Evolutionary conservation across 202 grass and related monocot species (phyloP).

Genomic region (Panicum hallii): DNA sequence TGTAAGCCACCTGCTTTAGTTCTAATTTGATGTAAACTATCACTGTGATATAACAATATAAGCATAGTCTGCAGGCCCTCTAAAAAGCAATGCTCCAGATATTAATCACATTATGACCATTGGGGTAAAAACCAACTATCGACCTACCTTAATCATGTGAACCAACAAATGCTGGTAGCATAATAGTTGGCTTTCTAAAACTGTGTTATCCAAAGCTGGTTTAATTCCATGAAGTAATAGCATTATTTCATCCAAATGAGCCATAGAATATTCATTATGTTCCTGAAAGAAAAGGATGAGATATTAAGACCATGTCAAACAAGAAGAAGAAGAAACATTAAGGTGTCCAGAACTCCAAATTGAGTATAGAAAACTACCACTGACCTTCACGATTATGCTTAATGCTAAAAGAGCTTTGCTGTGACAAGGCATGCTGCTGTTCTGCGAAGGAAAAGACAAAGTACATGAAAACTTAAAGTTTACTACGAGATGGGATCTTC

Average conservation of each 20-base stretch:
- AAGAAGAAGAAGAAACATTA: conserved; percentile 35
- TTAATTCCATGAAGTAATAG: conserved; percentile 85
- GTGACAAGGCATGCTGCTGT: conserved; percentile 61
- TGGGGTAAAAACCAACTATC: neutral
- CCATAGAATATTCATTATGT: conserved; percentile 66
- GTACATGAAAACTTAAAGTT: conserved; percentile 26
- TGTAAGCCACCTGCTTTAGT: neutral
- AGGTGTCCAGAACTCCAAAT: neutral
- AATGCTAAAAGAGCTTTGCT: conserved; percentile 69
- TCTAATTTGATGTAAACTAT: neutral
- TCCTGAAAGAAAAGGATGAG: conserved; percentile 61
- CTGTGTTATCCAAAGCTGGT: conserved; percentile 48
- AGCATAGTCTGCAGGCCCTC: neutral
- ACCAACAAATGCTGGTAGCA: conserved; percentile 93
- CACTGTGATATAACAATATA: neutral
- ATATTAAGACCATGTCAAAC: conserved; percentile 13
- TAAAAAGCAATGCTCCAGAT: conserved; percentile 20
- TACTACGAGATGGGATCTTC: conserved; percentile 9
- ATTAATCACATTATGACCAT: conserved; percentile 12
- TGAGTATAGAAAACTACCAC: conserved; percentile 29
- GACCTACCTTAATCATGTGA: conserved; percentile 80
- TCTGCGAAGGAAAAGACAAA: conserved; percentile 57
- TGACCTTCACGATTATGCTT: conserved; percentile 90
- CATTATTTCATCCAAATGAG: conserved; percentile 84
- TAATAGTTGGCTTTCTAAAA: conserved; percentile 70